Evolutionary conservation across 164 flowering plant species (phyloP), one percentile per base, ranked within the genome.

Genomic region (Macadamia integrifolia): DNA sequence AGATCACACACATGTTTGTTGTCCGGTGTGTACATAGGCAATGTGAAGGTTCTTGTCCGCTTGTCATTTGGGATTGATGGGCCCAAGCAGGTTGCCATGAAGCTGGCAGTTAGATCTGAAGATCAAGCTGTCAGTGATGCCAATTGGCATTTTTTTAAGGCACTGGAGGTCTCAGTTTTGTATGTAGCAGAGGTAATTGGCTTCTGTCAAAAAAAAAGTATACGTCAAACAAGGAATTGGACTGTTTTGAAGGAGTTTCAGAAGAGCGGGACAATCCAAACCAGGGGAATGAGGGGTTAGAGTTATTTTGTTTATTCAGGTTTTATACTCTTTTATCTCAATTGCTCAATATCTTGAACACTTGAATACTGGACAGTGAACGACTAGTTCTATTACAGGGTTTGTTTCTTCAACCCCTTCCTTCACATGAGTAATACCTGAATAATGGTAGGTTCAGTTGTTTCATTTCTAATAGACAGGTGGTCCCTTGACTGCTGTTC

Each of bases 21-120:
- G 35, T 94, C 99, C 48, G 99, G 99, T 18, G 84, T 87, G 67
- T 94, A 68, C 83, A 85, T 92, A 2, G 99, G 99, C 68, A 86
- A 84, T 58, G 81, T 82, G 29, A 90, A 81, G 81, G 99, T 94
- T n/a, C 92, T 94, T n/a, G 98, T 89, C 40, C 82, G 99, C 9
- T 66, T 89, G 52, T 84, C 91, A 3, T 88, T 92, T 64, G 99
- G 99, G 17, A 79, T 94, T 17, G 95, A 82, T 71, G 77, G 78
- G 35, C 72, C 79, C 30, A 84, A 79, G 73, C 90, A 86, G 60
- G 87, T 88, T n/a, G 90, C 88, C 3, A 88, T 88, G 93, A 88
- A 88, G 70, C 74, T 88, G 30, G 77, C 85, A 3, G 93, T 88
- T 40, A 79, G 93, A 80, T 86, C 93, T 1, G 90, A 88, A 44